Evolutionary conservation across 2,329 filamentous ascomycete species (phyloP), one percentile per base, ranked within the genome.

Genomic region (Pseudogymnoascus sp.): DNA sequence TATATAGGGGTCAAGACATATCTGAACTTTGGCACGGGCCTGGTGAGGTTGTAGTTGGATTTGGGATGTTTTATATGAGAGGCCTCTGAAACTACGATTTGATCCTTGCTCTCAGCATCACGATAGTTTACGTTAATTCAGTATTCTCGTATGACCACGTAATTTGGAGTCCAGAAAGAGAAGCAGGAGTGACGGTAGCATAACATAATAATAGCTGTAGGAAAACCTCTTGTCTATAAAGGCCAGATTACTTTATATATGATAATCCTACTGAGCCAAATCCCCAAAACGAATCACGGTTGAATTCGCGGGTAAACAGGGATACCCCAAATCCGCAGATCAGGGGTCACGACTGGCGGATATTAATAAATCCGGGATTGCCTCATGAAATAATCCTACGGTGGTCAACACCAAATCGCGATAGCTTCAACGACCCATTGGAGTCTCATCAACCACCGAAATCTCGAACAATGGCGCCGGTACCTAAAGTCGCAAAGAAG

Each of bases 401-500:
- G 47, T 20, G 25, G 47, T 53, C 47, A 53, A n/a, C 28, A 53
- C 47, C 47, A 53, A 15, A 2, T 53, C 47, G 28, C 47, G 47
- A 53, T 53, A 53, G 47, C 47, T 53, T 53, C 47, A 53, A 33
- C 25, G 47, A 53, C 28, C 47, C 47, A 53, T 53, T 53, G 47
- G 47, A 53, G 47, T 35, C 47, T 35, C 47, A 53, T 53, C 47
- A 33, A 53, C 47, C 47, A 53, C 28, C 28, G n/a, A 53, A 53
- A 53, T 33, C 47, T 35, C 28, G 1, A 53, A 53, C 47, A 53
- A 53, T 53, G 47, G 47, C 28, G 28, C 47, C 47, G 15, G 47
- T 53, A 35, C 8, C 47, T 33, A 53, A 53, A 53, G 47, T 53
- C 11, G 30, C 25, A 12, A 69, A 67, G 37, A 64, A 64, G 8